A percentile compares a stretch with the other conserved stretches of the same genome.
Evolutionary conservation across 2,329 filamentous ascomycete species (phyloP).

Genomic region (Massarina eburnea): DNA sequence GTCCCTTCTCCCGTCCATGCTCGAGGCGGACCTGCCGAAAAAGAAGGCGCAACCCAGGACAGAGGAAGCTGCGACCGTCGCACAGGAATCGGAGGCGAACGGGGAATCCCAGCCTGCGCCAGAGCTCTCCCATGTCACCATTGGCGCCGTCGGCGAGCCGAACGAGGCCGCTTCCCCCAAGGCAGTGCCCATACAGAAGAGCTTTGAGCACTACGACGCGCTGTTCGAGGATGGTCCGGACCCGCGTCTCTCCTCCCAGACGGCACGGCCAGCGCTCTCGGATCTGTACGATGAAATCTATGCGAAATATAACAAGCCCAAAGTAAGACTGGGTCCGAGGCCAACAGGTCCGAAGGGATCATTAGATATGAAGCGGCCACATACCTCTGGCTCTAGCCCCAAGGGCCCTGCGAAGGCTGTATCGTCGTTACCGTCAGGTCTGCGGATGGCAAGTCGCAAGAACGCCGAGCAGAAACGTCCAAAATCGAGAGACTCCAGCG

Average conservation of each 20-base stretch:
- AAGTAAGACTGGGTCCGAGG: conserved; percentile 85
- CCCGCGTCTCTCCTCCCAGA: conserved; percentile 47
- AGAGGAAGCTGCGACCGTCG: conserved; percentile 4
- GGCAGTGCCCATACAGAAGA: conserved; percentile 19
- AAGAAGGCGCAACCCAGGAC: conserved; percentile 10
- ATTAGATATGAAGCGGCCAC: conserved; percentile 63
- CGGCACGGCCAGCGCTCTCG: conserved; percentile 40
- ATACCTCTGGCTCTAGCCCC: conserved; percentile 56
- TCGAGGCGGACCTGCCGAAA: conserved; percentile 21
- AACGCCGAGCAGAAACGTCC: conserved; percentile 34
- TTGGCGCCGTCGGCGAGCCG: conserved; percentile 22
- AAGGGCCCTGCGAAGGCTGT: conserved; percentile 63
- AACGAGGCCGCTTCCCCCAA: background rate
- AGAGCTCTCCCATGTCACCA: conserved; percentile 24
- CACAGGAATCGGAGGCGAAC: conserved; percentile 15
- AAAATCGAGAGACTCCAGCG: conserved; percentile 37
- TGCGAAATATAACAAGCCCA: conserved; percentile 66
- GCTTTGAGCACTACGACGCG: conserved; percentile 36
- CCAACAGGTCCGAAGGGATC: conserved; percentile 86
- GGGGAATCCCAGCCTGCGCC: conserved; percentile 13
- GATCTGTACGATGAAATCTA: conserved; percentile 52
- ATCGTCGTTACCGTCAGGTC: conserved; percentile 76
- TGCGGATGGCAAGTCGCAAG: conserved; percentile 57
- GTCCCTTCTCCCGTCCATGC: conserved; percentile 24
- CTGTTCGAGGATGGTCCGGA: conserved; percentile 43